Base-by-base conservation (phyloP, 2,329 filamentous ascomycete species). In the Zymoseptoria ardabiliae region DNA sequence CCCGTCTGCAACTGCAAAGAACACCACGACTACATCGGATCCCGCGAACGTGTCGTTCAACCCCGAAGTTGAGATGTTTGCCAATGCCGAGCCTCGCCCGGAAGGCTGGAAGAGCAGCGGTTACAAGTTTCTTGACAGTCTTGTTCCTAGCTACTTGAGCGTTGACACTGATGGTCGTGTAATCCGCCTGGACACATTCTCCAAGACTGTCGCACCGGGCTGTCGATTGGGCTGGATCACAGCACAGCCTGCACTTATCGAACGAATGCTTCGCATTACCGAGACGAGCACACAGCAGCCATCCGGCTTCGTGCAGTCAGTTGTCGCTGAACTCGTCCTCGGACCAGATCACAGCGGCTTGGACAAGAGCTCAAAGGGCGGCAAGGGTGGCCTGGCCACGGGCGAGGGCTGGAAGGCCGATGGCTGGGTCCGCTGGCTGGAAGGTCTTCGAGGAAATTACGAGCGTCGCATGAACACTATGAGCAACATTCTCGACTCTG, bases 161-260 rank as follows among this genome's bases (percentile, higher is more conserved):
- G 73, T 97, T 58, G 93, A 97, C 71, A 82, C 83, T 20, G 89
- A 96, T 67, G 93, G 93, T 59, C 87, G 93, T 41, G 92, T 97
- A 50, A 82, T 97, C 59, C 87, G 92, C 53, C 81, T 97, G 2
- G 93, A 97, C 73, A 96, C 92, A 0, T 97, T 97, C 74, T 94
- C 89, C 70, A 97, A 97, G 77, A 95, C 90, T 0, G 83, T 96
- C 19, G 91, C 91, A 0, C 93, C 93, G 0, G 93, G 93, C 1
- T 95, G 90, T 70, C 86, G 93, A 28, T 78, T 97, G 1, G 93
- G 93, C 49, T 97, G 91, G 90, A 86, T 96, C 65, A 96, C 92
- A 0, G 87, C 89, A 0, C 89, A 95, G 69, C 91, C 91, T 1
- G 85, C 78, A 0, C 77, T 97, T 53, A 80, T 91, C 53, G 90